phyloP scores from a whole-genome alignment of 1,139 yeast species.

The Kurtzmaniella quercitrusa region DNA sequence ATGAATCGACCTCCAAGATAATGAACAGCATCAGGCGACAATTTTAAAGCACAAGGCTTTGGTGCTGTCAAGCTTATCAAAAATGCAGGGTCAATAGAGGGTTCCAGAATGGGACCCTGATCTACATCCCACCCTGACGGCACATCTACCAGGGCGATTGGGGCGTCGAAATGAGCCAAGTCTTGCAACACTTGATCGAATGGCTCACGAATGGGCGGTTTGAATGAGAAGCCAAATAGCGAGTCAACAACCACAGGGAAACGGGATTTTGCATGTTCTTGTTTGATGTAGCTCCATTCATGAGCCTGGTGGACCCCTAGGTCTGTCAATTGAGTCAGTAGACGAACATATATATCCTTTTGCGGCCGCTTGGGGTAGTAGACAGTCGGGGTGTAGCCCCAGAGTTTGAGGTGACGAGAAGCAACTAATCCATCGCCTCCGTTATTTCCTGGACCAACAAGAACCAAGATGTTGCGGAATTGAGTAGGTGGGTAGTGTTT shows the following conservation, averaged over 20 bases:
- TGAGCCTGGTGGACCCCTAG: conserved; percentile 46
- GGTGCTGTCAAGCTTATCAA: conserved; percentile 90
- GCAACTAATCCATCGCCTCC: conserved; percentile 98
- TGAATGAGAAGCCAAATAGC: conserved; percentile 88
- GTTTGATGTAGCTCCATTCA: neutral
- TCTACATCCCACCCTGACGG: conserved; percentile 99
- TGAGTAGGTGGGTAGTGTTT: conserved; percentile 55
- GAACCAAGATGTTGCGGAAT: conserved; percentile 49
- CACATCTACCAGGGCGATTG: conserved; percentile 79
- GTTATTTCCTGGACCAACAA: conserved; percentile 94
- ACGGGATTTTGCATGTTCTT: conserved; percentile 2
- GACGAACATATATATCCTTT: conserved; percentile 36
- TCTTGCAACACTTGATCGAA: conserved; percentile 55
- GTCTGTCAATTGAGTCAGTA: conserved; percentile 57
- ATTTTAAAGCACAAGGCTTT: conserved; percentile 69
- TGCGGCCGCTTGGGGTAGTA: conserved; percentile 63
- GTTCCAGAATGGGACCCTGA: conserved; percentile 57
- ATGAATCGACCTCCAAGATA: conserved; percentile 91
- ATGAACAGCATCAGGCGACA: conserved; percentile 45
- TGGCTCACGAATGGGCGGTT: conserved; percentile 83
- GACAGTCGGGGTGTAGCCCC: conserved; percentile 69
- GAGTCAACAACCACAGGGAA: conserved; percentile 61
- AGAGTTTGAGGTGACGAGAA: conserved; percentile 78
- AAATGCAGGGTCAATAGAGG: conserved; percentile 51
- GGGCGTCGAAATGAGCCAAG: conserved; percentile 40